Conservation (phyloP, 495 filamentous ascomycete genomes). For the Neurospora sp. region DNA sequence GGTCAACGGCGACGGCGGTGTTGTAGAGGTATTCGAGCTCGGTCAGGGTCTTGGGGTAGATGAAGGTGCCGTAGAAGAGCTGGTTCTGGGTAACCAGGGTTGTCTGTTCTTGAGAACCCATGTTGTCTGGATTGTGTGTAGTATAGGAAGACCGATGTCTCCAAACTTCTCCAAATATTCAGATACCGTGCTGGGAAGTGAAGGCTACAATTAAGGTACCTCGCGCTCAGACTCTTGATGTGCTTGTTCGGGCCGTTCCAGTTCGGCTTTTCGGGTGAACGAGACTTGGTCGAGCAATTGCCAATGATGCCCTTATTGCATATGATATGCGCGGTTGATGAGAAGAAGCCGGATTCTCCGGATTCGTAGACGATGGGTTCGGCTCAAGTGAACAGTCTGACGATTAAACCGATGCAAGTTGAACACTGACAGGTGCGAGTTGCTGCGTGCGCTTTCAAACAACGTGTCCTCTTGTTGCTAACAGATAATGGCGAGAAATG, state of each 20-base stretch:
- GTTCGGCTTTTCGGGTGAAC: not conserved
- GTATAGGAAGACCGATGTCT: not conserved
- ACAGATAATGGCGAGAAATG: not conserved
- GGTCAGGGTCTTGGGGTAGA: constrained; percentile 44
- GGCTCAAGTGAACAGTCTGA: not conserved
- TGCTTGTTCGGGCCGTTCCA: not conserved
- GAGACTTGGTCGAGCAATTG: not conserved
- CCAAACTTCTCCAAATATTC: not conserved
- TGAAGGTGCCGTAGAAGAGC: constrained; percentile 44
- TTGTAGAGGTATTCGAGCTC: constrained; percentile 48
- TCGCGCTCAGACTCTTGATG: not conserved
- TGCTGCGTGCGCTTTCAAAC: not conserved
- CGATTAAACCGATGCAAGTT: not conserved
- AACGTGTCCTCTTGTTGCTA: not conserved
- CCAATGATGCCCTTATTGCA: not conserved
- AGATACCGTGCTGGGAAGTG: not conserved
- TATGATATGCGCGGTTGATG: not conserved
- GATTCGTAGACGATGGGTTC: not conserved
- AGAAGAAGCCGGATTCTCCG: not conserved
- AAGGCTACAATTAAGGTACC: not conserved
- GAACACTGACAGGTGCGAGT: not conserved
- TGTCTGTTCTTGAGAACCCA: not conserved
- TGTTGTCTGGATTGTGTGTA: not conserved
- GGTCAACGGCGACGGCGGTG: constrained; percentile 57
- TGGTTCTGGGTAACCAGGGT: constrained; percentile 13